Evolutionary conservation across 148 eudicot genomes (phyloP), one percentile per base, ranked within the genome.

Genomic region (Cornus controversa): DNA sequence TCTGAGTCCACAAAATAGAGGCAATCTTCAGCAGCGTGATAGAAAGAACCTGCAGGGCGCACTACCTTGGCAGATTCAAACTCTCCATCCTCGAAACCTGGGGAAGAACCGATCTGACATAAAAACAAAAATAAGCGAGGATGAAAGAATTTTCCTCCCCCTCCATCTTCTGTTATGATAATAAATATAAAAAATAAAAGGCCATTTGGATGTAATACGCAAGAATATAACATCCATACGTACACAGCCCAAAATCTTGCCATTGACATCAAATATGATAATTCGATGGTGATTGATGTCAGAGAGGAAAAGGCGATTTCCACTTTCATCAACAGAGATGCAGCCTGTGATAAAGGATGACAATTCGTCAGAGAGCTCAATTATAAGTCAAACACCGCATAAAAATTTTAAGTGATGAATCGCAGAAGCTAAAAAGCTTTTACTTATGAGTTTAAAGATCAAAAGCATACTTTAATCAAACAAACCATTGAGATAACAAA

Each of bases 21-120:
- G 80, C 92, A 91, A 90, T 86, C 91, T 71, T 89, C 92, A 45
- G 82, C 71, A 79, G 84, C 82, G 80, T 88, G 74, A 83, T 93
- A 96, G 78, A 87, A 90, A 34, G 93, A 93, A 85, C 92, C 97
- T 70, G 98, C 98, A 74, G 99, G 99, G 69, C 99, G 86, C 89
- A 82, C 83, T 72, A 96, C 73, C 82, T 88, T 90, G 47, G 97
- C 91, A 63, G 68, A 82, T 72, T 96, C 98, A 87, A 96, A 96
- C 36, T 96, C 97, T 72, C 98, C 97, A 86, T 96, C 99, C 81
- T 96, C 98, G 79, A 90, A 93, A 75, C 99, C 99, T 77, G 99
- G 99, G 84, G 90, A 91, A 80, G 94, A 90, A 84, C 99, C 99
- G 78, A 96, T 96, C 99, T 96, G 93, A 77, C 84, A 89, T 79